Evolutionary conservation across 2,329 filamentous ascomycete genomes (phyloP), one percentile per base, ranked within the genome.

Genomic region (Fusarium sp.): DNA sequence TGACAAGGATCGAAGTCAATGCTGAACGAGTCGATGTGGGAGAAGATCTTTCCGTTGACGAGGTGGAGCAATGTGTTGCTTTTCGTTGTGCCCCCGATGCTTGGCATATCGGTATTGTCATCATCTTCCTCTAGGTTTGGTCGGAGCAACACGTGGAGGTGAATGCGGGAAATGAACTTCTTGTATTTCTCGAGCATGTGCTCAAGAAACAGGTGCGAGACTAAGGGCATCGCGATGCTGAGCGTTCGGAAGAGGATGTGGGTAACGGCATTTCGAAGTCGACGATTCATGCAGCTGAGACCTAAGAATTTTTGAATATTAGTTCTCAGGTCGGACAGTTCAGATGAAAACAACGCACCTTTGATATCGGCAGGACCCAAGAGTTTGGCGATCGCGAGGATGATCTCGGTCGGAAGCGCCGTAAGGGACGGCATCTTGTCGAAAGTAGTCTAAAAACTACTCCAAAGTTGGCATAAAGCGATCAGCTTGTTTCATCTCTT

Each of bases 61-160:
- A 38, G 32, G 1, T 11, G 1, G 9, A 6, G 16, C 16, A 38
- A 1, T 6, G 0, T 1, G 16, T 4, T 3, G 0, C 32, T 38
- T 0, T 38, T 11, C 32, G 0, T 11, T 4, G 32, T 38, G 32
- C 32, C 32, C 0, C 32, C 32, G 16, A 38, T 38, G 18, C 8
- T 1, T 10, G 32, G 32, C 32, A 34, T 18, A 3, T 5, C 3
- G 5, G 25, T 8, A 3, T 27, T 27, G 27, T 1, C 10, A 10
- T 27, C 27, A 1, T 32, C 30, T 34, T 38, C 32, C 9, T 38
- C 32, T 0, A 38, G 16, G 16, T 18, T 38, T 1, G 32, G 32
- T 10, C 32, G 32, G 9, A 38, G 32, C 4, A 3, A 6, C 3
- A 34, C 32, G 32, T 34, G 32, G 3, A 34, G 32, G 16, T 34